Evolutionary conservation across 768 basidiomycete genomes (phyloP).

Genomic region (Tulasnella sp.): DNA sequence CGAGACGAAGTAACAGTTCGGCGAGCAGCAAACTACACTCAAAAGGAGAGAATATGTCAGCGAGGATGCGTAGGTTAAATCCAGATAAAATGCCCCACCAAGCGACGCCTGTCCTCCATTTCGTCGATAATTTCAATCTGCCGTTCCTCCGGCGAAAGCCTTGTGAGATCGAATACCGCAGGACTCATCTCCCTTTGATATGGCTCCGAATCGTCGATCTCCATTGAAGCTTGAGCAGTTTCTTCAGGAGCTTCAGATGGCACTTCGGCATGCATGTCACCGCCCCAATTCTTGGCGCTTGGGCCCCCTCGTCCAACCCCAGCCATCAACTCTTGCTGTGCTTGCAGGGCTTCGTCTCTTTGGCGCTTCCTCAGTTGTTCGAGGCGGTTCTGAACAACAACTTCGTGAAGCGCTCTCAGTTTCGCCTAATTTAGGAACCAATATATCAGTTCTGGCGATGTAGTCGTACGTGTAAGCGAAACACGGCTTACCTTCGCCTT

Average conservation of each 20-base stretch:
- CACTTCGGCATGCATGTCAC: conserved; percentile 40
- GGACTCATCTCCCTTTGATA: conserved; percentile 89
- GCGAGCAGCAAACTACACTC: conserved; percentile 68
- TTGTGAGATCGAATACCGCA: conserved; percentile 63
- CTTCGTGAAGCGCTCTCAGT: conserved; percentile 86
- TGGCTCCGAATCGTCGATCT: conserved; percentile 63
- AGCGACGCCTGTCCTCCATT: conserved; percentile 55
- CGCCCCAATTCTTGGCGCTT: conserved; percentile 47
- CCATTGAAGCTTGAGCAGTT: conserved; percentile 35
- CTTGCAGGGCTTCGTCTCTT: conserved; percentile 90
- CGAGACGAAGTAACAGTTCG: conserved; percentile 77
- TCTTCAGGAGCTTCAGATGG: conserved; percentile 39
- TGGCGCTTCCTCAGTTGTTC: conserved; percentile 95
- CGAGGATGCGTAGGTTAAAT: conserved; percentile 20
- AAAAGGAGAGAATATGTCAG: conserved; percentile 2
- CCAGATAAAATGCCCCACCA: conserved; percentile 50
- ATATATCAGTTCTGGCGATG: neutral
- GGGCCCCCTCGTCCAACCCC: conserved; percentile 54
- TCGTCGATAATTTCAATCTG: conserved; percentile 73
- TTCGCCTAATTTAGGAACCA: conserved; percentile 59
- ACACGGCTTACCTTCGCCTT: conserved; percentile 77
- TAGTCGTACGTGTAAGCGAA: neutral
- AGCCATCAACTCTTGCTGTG: conserved; percentile 84
- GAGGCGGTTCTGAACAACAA: conserved; percentile 91
- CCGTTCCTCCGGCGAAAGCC: conserved; percentile 70